Conservation (phyloP, 202 grass and related monocot genomes). For the Brachypodium distachyon region DNA sequence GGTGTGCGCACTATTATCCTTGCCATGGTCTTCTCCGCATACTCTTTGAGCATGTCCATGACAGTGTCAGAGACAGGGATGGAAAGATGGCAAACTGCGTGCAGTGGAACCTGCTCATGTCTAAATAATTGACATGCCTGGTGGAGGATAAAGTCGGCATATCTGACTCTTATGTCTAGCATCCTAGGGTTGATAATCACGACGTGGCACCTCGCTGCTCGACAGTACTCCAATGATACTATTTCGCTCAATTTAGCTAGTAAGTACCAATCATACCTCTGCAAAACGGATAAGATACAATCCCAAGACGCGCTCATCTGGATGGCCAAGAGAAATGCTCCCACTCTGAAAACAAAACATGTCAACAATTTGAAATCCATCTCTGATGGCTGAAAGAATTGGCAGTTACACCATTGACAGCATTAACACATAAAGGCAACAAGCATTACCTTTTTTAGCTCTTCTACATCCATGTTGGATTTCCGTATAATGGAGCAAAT, state of each 20-base stretch:
- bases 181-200: neutral
- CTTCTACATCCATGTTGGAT: conserved; percentile 79
- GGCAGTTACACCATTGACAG: neutral
- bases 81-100: neutral
- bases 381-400: neutral
- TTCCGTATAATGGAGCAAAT: conserved; percentile 94
- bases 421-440: neutral
- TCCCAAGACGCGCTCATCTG: conserved; percentile 78
- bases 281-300: conserved; percentile 87
- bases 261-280: conserved; percentile 44
- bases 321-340: conserved; percentile 54
- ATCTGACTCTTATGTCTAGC: no score
- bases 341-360: conserved; percentile 47
- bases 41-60: neutral
- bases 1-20: no score
- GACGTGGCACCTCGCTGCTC: neutral
- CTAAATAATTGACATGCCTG: neutral
- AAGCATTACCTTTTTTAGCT: conserved; percentile 53
- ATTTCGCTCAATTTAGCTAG: neutral
- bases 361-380: conserved; percentile 6
- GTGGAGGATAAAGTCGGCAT: no score
- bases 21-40: neutral
- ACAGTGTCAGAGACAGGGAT: neutral
- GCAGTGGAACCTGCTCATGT: neutral
- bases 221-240: neutral